phyloP scores from a whole-genome alignment of 768 basidiomycete species.

The Tephrocybe sp. region DNA sequence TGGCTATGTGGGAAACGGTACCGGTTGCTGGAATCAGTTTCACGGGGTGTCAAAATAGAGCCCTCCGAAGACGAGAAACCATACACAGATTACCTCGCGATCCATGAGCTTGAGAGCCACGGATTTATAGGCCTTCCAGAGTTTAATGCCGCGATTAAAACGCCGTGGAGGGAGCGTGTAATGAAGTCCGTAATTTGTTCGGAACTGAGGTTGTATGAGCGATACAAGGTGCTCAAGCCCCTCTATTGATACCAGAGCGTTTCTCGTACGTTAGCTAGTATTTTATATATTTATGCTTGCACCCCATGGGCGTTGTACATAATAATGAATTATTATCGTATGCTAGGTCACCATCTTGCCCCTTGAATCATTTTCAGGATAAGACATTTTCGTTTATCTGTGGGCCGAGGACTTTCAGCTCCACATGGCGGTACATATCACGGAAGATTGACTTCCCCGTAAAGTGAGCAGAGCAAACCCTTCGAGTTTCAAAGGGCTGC shows the following conservation, averaged over 20 bases:
- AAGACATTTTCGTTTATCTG: too few species aligned
- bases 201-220: constrained; percentile 13
- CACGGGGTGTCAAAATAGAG: constrained; percentile 10
- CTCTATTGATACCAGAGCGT: not conserved
- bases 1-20: constrained; percentile 27
- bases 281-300: too few species aligned
- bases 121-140: constrained; percentile 12
- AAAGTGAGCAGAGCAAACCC: too few species aligned
- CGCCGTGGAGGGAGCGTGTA: constrained; percentile 10
- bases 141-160: constrained; percentile 13
- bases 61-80: constrained; percentile 6
- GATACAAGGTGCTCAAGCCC: constrained; percentile 5
- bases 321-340: too few species aligned
- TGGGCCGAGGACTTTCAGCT: too few species aligned
- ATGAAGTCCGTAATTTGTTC: constrained; percentile 1
- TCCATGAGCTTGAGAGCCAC: constrained; percentile 13
- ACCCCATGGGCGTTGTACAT: too few species aligned
- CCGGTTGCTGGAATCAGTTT: constrained; percentile 17
- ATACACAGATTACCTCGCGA: constrained; percentile 10
- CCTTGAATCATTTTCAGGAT: too few species aligned
- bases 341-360: too few species aligned
- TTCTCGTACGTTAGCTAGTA: too few species aligned
- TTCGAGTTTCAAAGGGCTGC: too few species aligned
- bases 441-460: too few species aligned
- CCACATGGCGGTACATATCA: too few species aligned